These are phyloP conservation scores for Lipomyces starkeyi DNA, from an alignment of 805 yeast species.

Conservation along the genomic window DNA sequence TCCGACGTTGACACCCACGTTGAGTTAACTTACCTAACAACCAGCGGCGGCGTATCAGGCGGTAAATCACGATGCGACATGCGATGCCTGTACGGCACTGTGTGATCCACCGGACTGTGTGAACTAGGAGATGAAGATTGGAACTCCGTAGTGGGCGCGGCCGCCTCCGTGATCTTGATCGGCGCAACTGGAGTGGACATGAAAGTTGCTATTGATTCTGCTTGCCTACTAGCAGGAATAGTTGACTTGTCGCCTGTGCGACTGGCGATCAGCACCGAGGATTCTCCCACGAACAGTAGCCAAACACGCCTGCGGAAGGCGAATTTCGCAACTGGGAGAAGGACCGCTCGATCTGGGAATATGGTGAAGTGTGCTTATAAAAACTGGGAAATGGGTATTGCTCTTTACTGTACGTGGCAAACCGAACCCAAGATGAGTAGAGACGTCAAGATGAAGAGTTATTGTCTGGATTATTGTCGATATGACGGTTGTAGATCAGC, in stretches of 20 bases:
- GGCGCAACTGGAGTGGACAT: not conserved
- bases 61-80: constrained; percentile 31
- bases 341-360: not conserved
- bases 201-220: not conserved
- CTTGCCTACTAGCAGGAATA: not conserved
- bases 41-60: constrained; percentile 35
- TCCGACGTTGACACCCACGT: not conserved
- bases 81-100: constrained; percentile 33
- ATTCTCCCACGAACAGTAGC: constrained; percentile 3
- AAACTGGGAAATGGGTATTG: not conserved
- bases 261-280: not conserved
- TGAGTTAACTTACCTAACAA: constrained; percentile 20
- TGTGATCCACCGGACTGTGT: constrained; percentile 23
- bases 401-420: not conserved
- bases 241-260: not conserved
- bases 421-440: not conserved
- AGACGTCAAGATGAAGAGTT: not conserved
- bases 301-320: constrained; percentile 2
- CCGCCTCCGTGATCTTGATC: not conserved
- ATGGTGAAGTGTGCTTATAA: not conserved
- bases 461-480: not conserved
- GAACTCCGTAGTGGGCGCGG: not conserved
- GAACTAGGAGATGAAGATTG: not conserved
- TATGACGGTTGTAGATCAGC: not conserved
- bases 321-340: constrained; percentile 3